Evolutionary conservation across 1,284 basidiomycete species (phyloP).

Genomic region (Ceraceosorus bombacis): DNA sequence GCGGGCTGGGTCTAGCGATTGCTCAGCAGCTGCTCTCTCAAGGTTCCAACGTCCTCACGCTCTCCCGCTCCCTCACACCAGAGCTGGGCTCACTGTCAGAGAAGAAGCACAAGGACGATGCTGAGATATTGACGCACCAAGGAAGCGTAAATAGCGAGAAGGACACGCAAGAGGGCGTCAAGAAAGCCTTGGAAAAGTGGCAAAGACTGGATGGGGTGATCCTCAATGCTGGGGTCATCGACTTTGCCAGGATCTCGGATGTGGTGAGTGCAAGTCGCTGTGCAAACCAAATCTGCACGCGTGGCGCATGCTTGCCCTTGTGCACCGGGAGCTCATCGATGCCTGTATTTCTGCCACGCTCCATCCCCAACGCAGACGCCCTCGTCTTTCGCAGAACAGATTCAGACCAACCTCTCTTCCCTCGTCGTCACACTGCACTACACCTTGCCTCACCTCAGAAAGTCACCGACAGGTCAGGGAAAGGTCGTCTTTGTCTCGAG

Average conservation of each 20-base stretch:
- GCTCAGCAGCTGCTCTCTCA: conserved; percentile 57
- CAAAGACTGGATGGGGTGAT: conserved; percentile 65
- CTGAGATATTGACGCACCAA: conserved; percentile 50
- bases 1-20: conserved; percentile 71
- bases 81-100: conserved; percentile 58
- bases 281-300: neutral
- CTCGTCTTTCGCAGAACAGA: conserved; percentile 54
- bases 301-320: neutral
- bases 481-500: conserved; percentile 71
- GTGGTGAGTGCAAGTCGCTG: conserved; percentile 2
- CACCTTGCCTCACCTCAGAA: conserved; percentile 62
- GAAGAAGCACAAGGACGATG: conserved; percentile 30
- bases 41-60: conserved; percentile 59
- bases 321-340: neutral
- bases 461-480: conserved; percentile 52
- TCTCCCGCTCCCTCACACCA: conserved; percentile 63
- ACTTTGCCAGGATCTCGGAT: conserved; percentile 23
- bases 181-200: conserved; percentile 58
- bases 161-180: conserved; percentile 57
- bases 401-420: conserved; percentile 76
- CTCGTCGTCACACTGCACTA: conserved; percentile 62
- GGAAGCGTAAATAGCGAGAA: conserved; percentile 61
- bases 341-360: neutral
- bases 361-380: conserved; percentile 53
- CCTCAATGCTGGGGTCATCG: conserved; percentile 68